These are phyloP conservation scores for Hippophae tibetana DNA, from an alignment of 306 rosid genomes.

Conservation along the genomic window DNA sequence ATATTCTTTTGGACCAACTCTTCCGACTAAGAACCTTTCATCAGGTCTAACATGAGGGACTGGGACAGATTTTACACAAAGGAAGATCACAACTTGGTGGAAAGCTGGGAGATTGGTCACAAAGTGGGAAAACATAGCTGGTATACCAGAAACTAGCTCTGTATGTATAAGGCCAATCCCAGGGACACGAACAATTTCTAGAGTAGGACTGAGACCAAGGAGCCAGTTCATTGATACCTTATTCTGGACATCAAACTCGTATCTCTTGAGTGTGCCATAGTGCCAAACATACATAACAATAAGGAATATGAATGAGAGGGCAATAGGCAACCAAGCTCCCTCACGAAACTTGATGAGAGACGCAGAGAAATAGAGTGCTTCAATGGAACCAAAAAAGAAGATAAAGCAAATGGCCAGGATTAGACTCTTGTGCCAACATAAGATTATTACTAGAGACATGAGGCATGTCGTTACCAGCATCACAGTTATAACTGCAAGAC, in stretches of 20 bases:
- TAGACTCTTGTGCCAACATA: slow-evolving; percentile 75
- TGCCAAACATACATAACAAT: slow-evolving; percentile 88
- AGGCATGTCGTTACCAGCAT: slow-evolving; percentile 93
- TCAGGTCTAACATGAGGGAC: slow-evolving; percentile 88
- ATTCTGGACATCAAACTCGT: slow-evolving; percentile 87
- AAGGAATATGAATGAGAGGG: slow-evolving; percentile 81
- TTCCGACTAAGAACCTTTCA: slow-evolving; percentile 89
- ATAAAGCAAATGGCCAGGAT: slow-evolving; percentile 61
- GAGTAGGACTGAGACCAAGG: slow-evolving; percentile 59
- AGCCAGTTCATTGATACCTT: slow-evolving; percentile 97
- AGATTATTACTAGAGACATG: slow-evolving; percentile 88
- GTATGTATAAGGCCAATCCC: slow-evolving; percentile 96
- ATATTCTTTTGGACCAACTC: slow-evolving; percentile 94
- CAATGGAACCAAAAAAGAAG: slow-evolving; percentile 85
- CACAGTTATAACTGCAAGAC: slow-evolving; percentile 93
- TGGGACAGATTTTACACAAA: slow-evolving; percentile 87
- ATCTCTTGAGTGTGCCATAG: slow-evolving; percentile 83
- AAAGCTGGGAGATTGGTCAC: slow-evolving; percentile 97
- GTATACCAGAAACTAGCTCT: slow-evolving; percentile 90
- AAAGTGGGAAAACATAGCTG: slow-evolving; percentile 93
- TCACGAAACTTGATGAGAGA: slow-evolving; percentile 90
- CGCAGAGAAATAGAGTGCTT: slow-evolving; percentile 96
- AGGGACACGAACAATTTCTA: slow-evolving; percentile 82
- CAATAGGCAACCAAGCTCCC: slow-evolving; percentile 97
- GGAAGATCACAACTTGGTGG: slow-evolving; percentile 92